phyloP scores from a whole-genome alignment of 225 moss, liverwort and hornwort genomes.

The Physcomitrellopsis africana region DNA sequence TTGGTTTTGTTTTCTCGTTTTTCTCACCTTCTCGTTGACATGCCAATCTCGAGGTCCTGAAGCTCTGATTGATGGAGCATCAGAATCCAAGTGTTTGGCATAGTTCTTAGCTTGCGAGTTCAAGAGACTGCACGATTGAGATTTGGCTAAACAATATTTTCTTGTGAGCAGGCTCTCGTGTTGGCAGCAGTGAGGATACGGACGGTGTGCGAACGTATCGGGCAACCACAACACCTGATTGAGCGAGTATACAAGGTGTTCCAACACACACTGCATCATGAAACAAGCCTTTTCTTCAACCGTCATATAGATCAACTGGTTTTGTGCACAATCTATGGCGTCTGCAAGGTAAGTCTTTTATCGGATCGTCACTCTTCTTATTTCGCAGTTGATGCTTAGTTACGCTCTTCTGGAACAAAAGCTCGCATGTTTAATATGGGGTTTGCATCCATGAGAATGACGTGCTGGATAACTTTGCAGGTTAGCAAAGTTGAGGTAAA shows the following conservation, averaged over 20 bases:
- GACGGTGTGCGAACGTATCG: constrained; percentile 85
- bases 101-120: neutral
- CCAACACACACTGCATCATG: constrained; percentile 74
- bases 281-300: constrained; percentile 89
- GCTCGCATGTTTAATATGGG: constrained; percentile 16
- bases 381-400: constrained; percentile 6
- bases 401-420: neutral
- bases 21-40: neutral
- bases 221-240: constrained; percentile 77
- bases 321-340: constrained; percentile 92
- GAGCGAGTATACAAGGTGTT: constrained; percentile 88
- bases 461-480: constrained; percentile 50
- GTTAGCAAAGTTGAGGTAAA: constrained; percentile 92
- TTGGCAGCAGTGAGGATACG: constrained; percentile 89
- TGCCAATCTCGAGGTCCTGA: constrained; percentile 7
- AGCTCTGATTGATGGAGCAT: constrained; percentile 11
- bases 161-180: constrained; percentile 72
- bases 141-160: neutral
- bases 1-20: neutral
- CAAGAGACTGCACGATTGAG: neutral
- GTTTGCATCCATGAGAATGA: constrained; percentile 10
- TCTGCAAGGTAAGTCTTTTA: constrained; percentile 77
- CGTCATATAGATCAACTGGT: constrained; percentile 98
- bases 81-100: neutral
- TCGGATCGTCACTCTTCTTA: constrained; percentile 1